Percentiles rank a stretch among this genome's conserved stretches.
These are phyloP conservation scores for Calycina marina DNA, from an alignment of 2,329 filamentous ascomycete species.

Conservation along the genomic window DNA sequence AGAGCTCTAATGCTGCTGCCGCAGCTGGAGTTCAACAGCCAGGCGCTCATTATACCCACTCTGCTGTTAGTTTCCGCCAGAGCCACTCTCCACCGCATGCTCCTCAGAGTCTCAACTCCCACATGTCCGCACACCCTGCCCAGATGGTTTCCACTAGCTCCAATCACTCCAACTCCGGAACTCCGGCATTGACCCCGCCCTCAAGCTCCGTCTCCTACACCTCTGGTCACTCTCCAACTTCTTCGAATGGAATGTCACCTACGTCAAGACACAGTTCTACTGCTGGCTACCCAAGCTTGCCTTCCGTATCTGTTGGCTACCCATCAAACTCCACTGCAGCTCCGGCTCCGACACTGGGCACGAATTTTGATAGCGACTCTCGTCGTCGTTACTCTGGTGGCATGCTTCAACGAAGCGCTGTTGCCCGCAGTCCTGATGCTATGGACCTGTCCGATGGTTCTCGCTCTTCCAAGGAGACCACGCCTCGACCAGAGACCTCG, in stretches of 20 bases:
- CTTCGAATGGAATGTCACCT: constrained; percentile 54
- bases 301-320: constrained; percentile 55
- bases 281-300: constrained; percentile 63
- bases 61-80: constrained; percentile 39
- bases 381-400: constrained; percentile 52
- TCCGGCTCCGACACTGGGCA: constrained; percentile 53
- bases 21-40: constrained; percentile 65
- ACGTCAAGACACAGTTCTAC: constrained; percentile 44
- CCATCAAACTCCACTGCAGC: constrained; percentile 50
- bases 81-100: constrained; percentile 36
- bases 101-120: constrained; percentile 14
- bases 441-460: constrained; percentile 18
- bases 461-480: constrained; percentile 13
- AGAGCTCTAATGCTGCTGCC: constrained; percentile 72
- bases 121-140: constrained; percentile 27
- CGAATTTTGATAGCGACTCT: constrained; percentile 47
- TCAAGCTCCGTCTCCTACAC: constrained; percentile 64
- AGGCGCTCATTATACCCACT: constrained; percentile 48
- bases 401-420: constrained; percentile 45
- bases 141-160: constrained; percentile 48
- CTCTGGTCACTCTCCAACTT: constrained; percentile 60
- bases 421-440: constrained; percentile 25
- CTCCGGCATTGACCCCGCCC: constrained; percentile 62
- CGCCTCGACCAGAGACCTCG: constrained; percentile 23
- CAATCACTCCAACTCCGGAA: constrained; percentile 38